A percentile compares a stretch with the other conserved stretches of the same genome.
phyloP scores from a whole-genome alignment of 768 basidiomycete genomes.

The Phanerochaete carnosa region DNA sequence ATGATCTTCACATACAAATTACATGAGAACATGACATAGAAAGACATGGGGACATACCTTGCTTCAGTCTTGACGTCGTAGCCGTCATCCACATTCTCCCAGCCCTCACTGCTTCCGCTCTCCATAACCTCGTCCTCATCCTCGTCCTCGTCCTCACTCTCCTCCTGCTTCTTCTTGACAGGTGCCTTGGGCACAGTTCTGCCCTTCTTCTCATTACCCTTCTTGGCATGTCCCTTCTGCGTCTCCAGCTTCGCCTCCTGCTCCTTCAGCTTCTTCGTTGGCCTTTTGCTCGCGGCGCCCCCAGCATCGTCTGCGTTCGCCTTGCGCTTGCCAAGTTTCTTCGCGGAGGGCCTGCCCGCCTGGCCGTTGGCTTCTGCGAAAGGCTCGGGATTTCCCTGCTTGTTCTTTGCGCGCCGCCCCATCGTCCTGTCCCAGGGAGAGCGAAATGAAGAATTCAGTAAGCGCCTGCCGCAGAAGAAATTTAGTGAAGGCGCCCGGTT shows the following conservation, averaged over 20 bases:
- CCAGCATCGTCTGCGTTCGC: slow-evolving; percentile 34
- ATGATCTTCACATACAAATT: slow-evolving; percentile 30
- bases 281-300: slow-evolving; percentile 16
- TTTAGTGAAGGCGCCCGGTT: slow-evolving; percentile 2
- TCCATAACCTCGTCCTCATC: slow-evolving; percentile 32
- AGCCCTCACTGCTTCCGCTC: slow-evolving; percentile 38
- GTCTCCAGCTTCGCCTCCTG: slow-evolving; percentile 15
- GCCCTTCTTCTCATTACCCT: slow-evolving; percentile 12
- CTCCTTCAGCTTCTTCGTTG: slow-evolving; percentile 23
- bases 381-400: slow-evolving; percentile 70
- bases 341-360: slow-evolving; percentile 34
- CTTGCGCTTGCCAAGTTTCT: slow-evolving; percentile 75
- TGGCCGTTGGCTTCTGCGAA: slow-evolving; percentile 37
- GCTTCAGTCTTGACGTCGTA: slow-evolving; percentile 39
- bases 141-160: slow-evolving; percentile 10
- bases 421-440: slow-evolving; percentile 34
- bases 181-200: background rate
- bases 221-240: background rate
- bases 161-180: background rate
- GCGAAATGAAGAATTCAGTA: background rate
- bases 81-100: slow-evolving; percentile 61
- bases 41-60: slow-evolving; percentile 31
- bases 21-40: slow-evolving; percentile 1
- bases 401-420: slow-evolving; percentile 85
- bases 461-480: slow-evolving; percentile 1